Base-by-base conservation (phyloP, 2,329 filamentous ascomycete species). In the Cordyceps cicadae region DNA sequence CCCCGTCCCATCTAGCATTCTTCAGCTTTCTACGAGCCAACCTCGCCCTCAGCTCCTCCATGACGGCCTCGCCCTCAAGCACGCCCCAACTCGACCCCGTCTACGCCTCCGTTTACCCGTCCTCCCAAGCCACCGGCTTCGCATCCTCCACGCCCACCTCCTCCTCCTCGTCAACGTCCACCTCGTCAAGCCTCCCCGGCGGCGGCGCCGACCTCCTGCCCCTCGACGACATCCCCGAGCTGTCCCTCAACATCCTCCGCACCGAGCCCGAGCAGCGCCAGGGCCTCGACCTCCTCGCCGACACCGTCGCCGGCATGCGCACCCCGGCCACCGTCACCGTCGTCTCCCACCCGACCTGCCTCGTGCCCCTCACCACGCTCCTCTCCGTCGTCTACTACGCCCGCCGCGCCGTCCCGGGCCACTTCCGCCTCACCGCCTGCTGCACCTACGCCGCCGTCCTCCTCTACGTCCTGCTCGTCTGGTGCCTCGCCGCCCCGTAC, bases 21-120 rank as follows among this genome's bases (percentile, higher is more conserved):
- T 88, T 94, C 74, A 88, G 86, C 60, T 93, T 90, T 67, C 81
- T 94, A 17, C 86, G 89, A 66, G 88, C 88, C 64, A 94, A 94
- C 70, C 82, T 94, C 60, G 86, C 87, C 67, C 85, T 93, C 62
- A 81, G 79, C 56, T 77, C 78, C 51, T 85, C 79, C 63, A 76
- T 84, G 61, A 74, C 87, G 64, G 83, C 86, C 50, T 87, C 87
- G 54, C 80, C 84, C 63, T 78, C 80, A 60, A 87, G 82, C 63
- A 89, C 88, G 26, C 87, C 87, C 21, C 80, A 83, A 67, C 76
- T 87, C 70, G 76, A 82, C 73, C 78, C 87, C 65, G 74, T 78
- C 61, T 66, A 59, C 26, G 64, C 58, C 34, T 67, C 66, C 41
- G 64, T 14, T 32, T 37, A 39, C 59, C 41, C 72, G 39, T 37